A percentile compares a stretch with the other conserved stretches of the same genome.
Evolutionary conservation across 2,329 filamentous ascomycete genomes (phyloP).

Genomic region (Calonectria leucothoes): DNA sequence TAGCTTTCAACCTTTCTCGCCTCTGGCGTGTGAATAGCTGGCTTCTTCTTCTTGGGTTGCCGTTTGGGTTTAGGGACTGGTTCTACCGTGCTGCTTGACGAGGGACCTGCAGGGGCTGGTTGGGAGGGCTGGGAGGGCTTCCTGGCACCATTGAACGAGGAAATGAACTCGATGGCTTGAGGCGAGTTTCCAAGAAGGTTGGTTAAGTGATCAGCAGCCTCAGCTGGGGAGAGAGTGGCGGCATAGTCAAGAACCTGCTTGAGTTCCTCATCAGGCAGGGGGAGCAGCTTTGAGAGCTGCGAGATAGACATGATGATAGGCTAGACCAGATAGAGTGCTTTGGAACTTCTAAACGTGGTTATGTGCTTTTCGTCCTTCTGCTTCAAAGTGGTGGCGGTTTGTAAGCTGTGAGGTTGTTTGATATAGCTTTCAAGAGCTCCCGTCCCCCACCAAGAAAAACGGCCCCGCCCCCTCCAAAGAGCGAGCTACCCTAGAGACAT

Average conservation of each 20-base stretch:
- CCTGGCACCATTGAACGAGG: slow-evolving; percentile 80
- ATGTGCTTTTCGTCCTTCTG: not conserved
- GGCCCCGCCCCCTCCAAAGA: slow-evolving; percentile 20
- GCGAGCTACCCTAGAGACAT: slow-evolving; percentile 19
- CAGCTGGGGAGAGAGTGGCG: slow-evolving; percentile 78
- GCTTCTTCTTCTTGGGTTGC: slow-evolving; percentile 67
- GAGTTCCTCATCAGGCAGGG: slow-evolving; percentile 86
- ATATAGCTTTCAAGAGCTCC: slow-evolving; percentile 5
- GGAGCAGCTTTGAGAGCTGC: slow-evolving; percentile 83
- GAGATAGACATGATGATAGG: slow-evolving; percentile 62
- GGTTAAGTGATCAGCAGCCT: slow-evolving; percentile 85
- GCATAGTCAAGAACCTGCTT: slow-evolving; percentile 88
- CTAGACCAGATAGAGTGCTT: not conserved
- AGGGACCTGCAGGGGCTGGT: slow-evolving; percentile 24
- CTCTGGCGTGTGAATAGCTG: slow-evolving; percentile 71
- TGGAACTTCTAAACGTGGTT: not conserved
- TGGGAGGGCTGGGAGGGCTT: slow-evolving; percentile 53
- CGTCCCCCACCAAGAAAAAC: slow-evolving; percentile 20
- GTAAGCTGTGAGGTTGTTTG: not conserved
- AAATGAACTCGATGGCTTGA: slow-evolving; percentile 79
- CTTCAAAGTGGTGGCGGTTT: not conserved
- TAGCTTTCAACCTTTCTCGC: slow-evolving; percentile 71
- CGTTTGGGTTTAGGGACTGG: slow-evolving; percentile 62
- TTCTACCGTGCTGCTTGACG: slow-evolving; percentile 46
- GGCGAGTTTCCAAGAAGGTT: slow-evolving; percentile 90